These are phyloP conservation scores for Camellia sinensis DNA, from an alignment of 148 eudicot species.

Conservation along the genomic window DNA sequence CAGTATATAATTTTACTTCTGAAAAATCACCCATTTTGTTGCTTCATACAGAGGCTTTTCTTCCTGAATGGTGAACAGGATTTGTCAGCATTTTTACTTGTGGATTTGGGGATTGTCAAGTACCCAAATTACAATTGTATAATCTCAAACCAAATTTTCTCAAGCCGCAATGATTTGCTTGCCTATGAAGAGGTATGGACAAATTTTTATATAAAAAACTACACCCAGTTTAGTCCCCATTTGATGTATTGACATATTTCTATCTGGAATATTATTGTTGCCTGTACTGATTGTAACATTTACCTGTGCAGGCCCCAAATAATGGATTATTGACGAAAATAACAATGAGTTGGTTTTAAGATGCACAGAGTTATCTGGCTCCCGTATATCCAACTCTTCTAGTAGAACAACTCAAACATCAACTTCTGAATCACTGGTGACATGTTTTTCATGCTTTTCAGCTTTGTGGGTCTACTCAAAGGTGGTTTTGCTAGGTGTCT, in stretches of 20 bases:
- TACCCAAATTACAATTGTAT: conserved; percentile 78
- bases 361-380: conserved; percentile 62
- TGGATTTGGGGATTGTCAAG: conserved; percentile 76
- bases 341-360: conserved; percentile 44
- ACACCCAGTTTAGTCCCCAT: too few relatives aligned
- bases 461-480: conserved; percentile 87
- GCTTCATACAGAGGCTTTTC: conserved; percentile 74
- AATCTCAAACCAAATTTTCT: conserved; percentile 48
- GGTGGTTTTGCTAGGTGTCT: conserved; percentile 72
- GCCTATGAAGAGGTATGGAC: conserved; percentile 86
- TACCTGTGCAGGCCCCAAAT: conserved; percentile 66
- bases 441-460: conserved; percentile 63
- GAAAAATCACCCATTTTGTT: conserved; percentile 12
- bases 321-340: conserved; percentile 75
- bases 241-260: not conserved
- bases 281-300: conserved; percentile 13
- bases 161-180: conserved; percentile 54
- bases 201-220: too few relatives aligned
- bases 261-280: conserved; percentile 8
- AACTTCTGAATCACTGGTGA: conserved; percentile 27
- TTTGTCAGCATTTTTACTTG: conserved; percentile 77
- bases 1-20: not conserved
- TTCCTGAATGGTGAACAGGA: conserved; percentile 88
- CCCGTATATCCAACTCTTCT: conserved; percentile 41
- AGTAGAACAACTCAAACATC: conserved; percentile 23